Evolutionary conservation across 257 asterid genomes (phyloP).

Genomic region (Solanum chilense): DNA sequence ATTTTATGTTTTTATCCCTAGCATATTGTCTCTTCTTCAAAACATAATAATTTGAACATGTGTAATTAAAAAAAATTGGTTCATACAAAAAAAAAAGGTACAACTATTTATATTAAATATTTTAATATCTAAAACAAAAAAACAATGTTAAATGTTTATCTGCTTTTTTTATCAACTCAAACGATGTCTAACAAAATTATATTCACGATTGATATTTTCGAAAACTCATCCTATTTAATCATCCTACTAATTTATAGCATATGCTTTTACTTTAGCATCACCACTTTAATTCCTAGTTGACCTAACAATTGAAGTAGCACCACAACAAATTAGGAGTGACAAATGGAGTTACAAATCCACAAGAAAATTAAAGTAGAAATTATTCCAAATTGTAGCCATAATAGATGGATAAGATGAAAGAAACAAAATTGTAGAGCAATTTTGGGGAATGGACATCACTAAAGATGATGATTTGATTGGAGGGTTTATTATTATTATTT

Average conservation of each 20-base stretch:
- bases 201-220: not conserved
- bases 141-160: not conserved
- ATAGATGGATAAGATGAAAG: constrained; percentile 1
- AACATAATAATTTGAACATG: no score
- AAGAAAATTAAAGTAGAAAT: not conserved
- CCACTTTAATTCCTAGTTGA: not conserved
- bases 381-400: not conserved
- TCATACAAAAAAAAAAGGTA: not conserved
- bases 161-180: not conserved
- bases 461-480: not conserved
- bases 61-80: not conserved
- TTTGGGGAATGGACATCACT: constrained; percentile 17
- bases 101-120: not conserved
- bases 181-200: not conserved
- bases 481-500: not conserved
- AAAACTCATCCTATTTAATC: no score
- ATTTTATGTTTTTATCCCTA: not conserved
- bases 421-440: constrained; percentile 3
- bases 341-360: not conserved
- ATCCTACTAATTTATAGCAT: not conserved
- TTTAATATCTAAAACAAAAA: not conserved
- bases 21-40: not conserved
- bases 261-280: not conserved
- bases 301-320: not conserved
- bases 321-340: not conserved